Evolutionary conservation across 192 early-diverging fungal genomes (phyloP).

Genomic region (Coemansia sp.): DNA sequence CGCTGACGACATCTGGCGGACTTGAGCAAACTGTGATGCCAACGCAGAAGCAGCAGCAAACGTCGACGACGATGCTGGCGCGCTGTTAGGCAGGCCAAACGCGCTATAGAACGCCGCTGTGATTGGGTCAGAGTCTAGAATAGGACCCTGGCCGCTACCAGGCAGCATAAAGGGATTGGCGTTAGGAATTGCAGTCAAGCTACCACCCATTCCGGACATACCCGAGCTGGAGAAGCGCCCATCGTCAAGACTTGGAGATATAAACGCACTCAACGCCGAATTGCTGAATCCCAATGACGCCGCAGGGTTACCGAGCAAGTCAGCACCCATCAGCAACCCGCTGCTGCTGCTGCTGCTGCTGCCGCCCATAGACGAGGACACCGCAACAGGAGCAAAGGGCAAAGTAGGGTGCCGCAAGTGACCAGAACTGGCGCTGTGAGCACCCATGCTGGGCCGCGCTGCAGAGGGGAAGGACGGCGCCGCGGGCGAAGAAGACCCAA

Average conservation of each 20-base stretch:
- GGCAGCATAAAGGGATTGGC: conserved; percentile 57
- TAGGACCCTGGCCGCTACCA: conserved; percentile 48
- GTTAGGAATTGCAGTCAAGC: conserved; percentile 38
- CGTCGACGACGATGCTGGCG: conserved; percentile 13
- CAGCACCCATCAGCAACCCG: conserved; percentile 37
- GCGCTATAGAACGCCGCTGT: conserved; percentile 53
- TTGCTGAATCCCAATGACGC: conserved; percentile 28
- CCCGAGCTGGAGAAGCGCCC: conserved; percentile 14
- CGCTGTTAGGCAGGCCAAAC: conserved; percentile 33
- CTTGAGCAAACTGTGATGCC: conserved; percentile 32
- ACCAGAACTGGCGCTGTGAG: background rate
- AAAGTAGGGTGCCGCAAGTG: background rate
- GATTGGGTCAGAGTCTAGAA: conserved; percentile 39
- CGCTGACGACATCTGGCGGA: conserved; percentile 34
- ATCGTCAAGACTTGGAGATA: conserved; percentile 20
- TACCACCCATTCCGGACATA: conserved; percentile 7
- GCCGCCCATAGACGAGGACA: conserved; percentile 8
- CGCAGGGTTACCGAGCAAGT: conserved; percentile 22
- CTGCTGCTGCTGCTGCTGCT: conserved; percentile 17
- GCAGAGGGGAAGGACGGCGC: conserved; percentile 1
- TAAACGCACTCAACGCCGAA: conserved; percentile 29
- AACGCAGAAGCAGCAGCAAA: conserved; percentile 14
- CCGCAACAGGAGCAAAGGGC: background rate
- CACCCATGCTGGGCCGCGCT: background rate
- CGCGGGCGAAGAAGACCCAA: background rate